A percentile compares a stretch with the other conserved stretches of the same genome.
Conservation (phyloP, 2,329 filamentous ascomycete species). For the Diaporthe humulicola region DNA sequence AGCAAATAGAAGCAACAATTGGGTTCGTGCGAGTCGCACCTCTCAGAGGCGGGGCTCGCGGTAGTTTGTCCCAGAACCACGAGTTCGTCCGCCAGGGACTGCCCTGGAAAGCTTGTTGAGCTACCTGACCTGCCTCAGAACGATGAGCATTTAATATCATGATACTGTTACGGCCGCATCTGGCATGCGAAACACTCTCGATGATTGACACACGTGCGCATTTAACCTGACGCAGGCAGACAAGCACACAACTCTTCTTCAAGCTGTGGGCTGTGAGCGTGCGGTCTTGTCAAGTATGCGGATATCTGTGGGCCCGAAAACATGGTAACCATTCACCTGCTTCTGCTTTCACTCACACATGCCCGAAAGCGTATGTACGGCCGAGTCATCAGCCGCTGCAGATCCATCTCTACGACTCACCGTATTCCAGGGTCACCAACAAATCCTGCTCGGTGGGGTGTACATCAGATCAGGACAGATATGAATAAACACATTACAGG, state of each 20-base stretch:
- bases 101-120: slow-evolving; percentile 5
- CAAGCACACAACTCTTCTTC: neutral
- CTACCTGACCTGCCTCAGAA: neutral
- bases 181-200: neutral
- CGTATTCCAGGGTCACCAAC: neutral
- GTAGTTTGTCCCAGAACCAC: neutral
- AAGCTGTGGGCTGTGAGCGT: neutral
- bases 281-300: neutral
- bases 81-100: slow-evolving; percentile 12
- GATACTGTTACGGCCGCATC: neutral
- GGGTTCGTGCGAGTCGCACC: slow-evolving; percentile 15
- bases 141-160: slow-evolving; percentile 8
- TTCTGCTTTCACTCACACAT: neutral
- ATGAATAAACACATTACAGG: neutral
- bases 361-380: neutral
- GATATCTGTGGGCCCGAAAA: slow-evolving; percentile 11
- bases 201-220: neutral
- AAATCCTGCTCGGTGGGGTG: slow-evolving; percentile 14
- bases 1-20: neutral
- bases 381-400: slow-evolving; percentile 19
- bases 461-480: slow-evolving; percentile 14
- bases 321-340: slow-evolving; percentile 2
- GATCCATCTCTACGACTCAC: slow-evolving; percentile 20
- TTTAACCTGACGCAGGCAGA: neutral
- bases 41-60: slow-evolving; percentile 4